Percentiles rank a stretch among this genome's conserved stretches.
phyloP scores from a whole-genome alignment of 305 asterid genomes.

The Petunia hybrid region DNA sequence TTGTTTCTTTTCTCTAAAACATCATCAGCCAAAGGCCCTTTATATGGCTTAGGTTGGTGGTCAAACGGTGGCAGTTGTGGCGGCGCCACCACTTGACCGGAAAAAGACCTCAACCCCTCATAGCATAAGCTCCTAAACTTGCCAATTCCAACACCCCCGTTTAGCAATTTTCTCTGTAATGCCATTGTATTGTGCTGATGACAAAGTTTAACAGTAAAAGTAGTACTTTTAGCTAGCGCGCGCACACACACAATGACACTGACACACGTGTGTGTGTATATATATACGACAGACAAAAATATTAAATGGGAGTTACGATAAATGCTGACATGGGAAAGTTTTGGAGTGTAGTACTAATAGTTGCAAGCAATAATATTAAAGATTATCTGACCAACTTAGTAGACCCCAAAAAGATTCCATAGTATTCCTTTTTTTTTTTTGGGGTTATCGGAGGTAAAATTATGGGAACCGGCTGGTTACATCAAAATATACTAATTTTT shows the following conservation, averaged over 20 bases:
- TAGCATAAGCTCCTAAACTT: background rate
- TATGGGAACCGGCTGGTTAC: too few species aligned
- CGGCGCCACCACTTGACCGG: conserved; percentile 36
- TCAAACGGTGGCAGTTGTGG: conserved; percentile 80
- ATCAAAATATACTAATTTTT: too few species aligned
- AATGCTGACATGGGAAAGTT: background rate
- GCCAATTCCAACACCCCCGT: conserved; percentile 10
- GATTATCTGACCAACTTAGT: background rate
- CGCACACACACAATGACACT: background rate
- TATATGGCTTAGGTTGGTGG: conserved; percentile 74
- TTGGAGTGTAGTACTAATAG: background rate
- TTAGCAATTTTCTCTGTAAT: conserved; percentile 13
- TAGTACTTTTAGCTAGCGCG: background rate
- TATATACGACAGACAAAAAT: too few species aligned
- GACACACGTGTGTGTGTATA: background rate
- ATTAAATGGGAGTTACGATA: background rate
- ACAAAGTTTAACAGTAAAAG: background rate
- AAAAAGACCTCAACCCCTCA: background rate
- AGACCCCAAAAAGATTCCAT: background rate
- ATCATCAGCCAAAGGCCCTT: conserved; percentile 81
- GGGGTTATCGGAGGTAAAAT: too few species aligned
- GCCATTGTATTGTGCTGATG: background rate
- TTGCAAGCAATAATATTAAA: background rate
- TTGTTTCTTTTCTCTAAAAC: conserved; percentile 76
- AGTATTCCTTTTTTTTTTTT: background rate